Conservation (phyloP, 257 asterid species). For the Gynochthodes officinalis region DNA sequence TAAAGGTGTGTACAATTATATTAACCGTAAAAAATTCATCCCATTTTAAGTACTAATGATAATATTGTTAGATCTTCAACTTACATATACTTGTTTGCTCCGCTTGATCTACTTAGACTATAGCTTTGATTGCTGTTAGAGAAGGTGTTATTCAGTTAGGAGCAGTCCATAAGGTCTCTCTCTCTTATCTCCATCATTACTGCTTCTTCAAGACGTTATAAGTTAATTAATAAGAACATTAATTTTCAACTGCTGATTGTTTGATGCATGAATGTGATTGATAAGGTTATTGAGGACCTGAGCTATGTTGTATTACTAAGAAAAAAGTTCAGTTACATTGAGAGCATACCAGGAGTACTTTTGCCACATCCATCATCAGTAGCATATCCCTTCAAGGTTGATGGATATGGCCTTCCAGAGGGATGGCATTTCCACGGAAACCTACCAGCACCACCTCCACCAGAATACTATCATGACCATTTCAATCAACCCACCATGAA, state of each 20-base stretch:
- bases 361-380: constrained; percentile 93
- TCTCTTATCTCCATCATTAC: neutral
- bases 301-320: constrained; percentile 88
- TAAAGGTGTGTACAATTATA: constrained; percentile 73
- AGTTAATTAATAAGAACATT: neutral
- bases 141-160: constrained; percentile 98
- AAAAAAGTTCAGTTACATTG: constrained; percentile 84
- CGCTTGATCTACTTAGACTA: constrained; percentile 50
- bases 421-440: constrained; percentile 53
- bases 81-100: neutral
- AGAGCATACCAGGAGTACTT: constrained; percentile 93
- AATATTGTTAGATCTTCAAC: neutral
- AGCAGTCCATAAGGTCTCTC: constrained; percentile 75
- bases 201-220: neutral
- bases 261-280: neutral
- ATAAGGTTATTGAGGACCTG: constrained; percentile 83
- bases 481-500: constrained; percentile 42
- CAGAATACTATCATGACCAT: constrained; percentile 45
- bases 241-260: neutral
- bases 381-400: constrained; percentile 51
- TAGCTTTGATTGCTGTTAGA: constrained; percentile 96
- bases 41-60: neutral
- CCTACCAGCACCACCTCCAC: constrained; percentile 18
- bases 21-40: too few species aligned
- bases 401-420: constrained; percentile 37